A percentile compares a stretch with the other conserved stretches of the same genome.
These are phyloP conservation scores for Aspergillus wentii DNA, from an alignment of 495 filamentous ascomycete genomes.

Conservation along the genomic window DNA sequence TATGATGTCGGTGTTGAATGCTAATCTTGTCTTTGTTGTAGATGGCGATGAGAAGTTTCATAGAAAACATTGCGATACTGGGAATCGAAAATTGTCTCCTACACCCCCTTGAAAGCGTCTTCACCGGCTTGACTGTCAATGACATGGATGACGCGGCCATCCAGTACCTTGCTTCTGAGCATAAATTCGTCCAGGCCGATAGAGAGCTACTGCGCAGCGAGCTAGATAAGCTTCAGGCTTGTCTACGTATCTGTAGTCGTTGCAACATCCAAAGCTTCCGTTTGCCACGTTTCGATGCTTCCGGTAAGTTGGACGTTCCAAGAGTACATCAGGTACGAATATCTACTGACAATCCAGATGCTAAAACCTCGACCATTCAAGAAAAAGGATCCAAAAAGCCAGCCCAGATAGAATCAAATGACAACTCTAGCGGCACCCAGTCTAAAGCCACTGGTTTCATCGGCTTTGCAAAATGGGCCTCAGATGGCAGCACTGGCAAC, in stretches of 20 bases:
- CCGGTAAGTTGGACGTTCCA: too few relatives aligned
- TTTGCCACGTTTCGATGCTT: too few relatives aligned
- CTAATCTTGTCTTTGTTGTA: conserved; percentile 12
- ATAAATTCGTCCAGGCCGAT: conserved; percentile 2
- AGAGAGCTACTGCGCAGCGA: conserved; percentile 6
- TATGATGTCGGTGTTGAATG: background rate
- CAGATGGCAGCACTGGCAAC: too few relatives aligned
- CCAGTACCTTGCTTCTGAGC: conserved; percentile 15
- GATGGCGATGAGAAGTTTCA: conserved; percentile 56
- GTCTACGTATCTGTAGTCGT: conserved; percentile 4
- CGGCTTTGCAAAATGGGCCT: too few relatives aligned
- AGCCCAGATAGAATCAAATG: too few relatives aligned
- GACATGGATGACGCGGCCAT: conserved; percentile 22
- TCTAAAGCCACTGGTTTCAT: too few relatives aligned
- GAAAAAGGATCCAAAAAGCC: too few relatives aligned
- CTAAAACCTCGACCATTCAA: too few relatives aligned
- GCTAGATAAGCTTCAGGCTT: conserved; percentile 15
- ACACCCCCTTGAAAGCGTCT: conserved; percentile 15
- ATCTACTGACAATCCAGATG: too few relatives aligned
- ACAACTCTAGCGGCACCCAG: too few relatives aligned
- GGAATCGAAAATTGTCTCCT: conserved; percentile 58
- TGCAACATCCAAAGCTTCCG: too few relatives aligned
- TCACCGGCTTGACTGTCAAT: conserved; percentile 24
- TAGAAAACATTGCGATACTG: conserved; percentile 56
- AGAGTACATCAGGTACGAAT: too few relatives aligned